Evolutionary conservation across 345 rosid species (phyloP).

Genomic region (Eucalyptus tenuipes): DNA sequence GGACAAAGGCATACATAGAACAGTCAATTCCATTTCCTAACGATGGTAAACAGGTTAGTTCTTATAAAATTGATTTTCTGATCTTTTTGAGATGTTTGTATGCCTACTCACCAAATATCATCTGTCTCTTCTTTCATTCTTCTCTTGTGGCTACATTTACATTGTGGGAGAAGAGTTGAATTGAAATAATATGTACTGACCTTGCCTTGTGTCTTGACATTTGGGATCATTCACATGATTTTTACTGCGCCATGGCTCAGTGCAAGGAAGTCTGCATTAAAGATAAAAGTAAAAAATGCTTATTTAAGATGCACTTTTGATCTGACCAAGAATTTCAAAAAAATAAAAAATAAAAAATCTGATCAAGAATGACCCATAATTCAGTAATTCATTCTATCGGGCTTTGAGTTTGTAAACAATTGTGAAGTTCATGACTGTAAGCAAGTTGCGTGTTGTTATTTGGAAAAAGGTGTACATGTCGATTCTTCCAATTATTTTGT

Average conservation of each 20-base stretch:
- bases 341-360: not conserved
- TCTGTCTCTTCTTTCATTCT: not conserved
- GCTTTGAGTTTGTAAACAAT: not conserved
- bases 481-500: not conserved
- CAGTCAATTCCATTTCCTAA: conserved; percentile 2
- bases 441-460: not conserved
- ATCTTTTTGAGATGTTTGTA: not conserved
- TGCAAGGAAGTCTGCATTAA: not conserved
- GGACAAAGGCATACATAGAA: conserved; percentile 4
- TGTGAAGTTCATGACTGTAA: not conserved
- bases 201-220: not conserved
- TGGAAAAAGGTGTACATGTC: not conserved
- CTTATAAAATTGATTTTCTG: not conserved
- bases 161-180: not conserved
- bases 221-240: not conserved
- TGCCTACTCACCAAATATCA: not conserved
- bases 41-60: conserved; percentile 7
- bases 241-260: not conserved
- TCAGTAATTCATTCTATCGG: not conserved
- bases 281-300: not conserved
- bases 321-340: not conserved
- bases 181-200: not conserved
- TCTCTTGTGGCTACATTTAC: not conserved
- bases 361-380: not conserved
- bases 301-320: not conserved